Evolutionary conservation across 345 rosid species (phyloP), one percentile per base, ranked within the genome.

Genomic region (Iberis pinnata): DNA sequence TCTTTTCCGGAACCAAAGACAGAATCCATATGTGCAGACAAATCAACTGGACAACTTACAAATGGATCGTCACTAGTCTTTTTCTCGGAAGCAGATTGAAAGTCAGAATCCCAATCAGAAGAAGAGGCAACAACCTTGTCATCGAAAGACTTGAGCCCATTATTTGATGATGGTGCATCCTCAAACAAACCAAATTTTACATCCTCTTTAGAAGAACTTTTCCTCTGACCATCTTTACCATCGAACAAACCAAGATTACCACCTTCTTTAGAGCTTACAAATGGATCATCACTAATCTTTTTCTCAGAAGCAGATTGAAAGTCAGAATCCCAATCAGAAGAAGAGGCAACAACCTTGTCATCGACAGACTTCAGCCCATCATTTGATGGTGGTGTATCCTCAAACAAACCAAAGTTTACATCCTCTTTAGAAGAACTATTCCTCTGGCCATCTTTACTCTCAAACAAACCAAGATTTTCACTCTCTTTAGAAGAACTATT

Each of bases 1-100:
- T 57, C 70, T 29, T 73, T 78, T 19, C 65, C 79, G 9, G 75
- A 50, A 71, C 81, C 89, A 76, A 82, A 76, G 39, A 80, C 70
- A 29, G 79, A 63, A 53, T 78, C 84, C 78, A 80, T 68, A 44
- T 78, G 84, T 43, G 75, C 67, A 69, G 89, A 68, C 43, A 78
- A 66, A 75, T 75, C 80, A 55, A 58, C 63, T 4, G 76, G 65
- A 14, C 81, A 71, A 24, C 38, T 79, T n/a, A 46, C 77, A 73
- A 70, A 74, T 26, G 63, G 74, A 46, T 73, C 72, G 59, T 58
- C 64, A 11, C 56, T 62, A 43, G 56, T 53, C 31, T 72, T 65
- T 36, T 73, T 76, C 65, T 60, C 61, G 18, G 36, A 52, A 31
- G 25, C 4, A 22, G 77, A 76, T 31, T 76, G 82, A 67, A 76